These are phyloP conservation scores for Aechmea fasciata DNA, from an alignment of 176 grass and related monocot species.

Conservation along the genomic window DNA sequence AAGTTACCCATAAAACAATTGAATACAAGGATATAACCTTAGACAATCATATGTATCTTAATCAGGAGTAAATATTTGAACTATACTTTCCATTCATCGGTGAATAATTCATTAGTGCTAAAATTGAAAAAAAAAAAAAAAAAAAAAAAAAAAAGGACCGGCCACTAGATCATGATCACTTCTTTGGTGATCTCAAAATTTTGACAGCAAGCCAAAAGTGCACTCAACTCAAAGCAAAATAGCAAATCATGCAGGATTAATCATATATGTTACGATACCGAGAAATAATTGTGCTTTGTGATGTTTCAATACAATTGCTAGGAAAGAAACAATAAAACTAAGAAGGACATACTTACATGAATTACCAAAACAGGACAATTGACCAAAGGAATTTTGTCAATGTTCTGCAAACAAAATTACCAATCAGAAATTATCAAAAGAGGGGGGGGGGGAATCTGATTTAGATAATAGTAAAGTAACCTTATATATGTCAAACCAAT, in stretches of 20 bases:
- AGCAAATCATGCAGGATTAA: background rate
- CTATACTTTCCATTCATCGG: too few species aligned
- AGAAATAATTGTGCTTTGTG: background rate
- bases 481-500: slow-evolving; percentile 99
- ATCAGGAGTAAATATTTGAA: too few species aligned
- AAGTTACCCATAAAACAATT: too few species aligned
- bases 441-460: slow-evolving; percentile 6
- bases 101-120: background rate
- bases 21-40: too few species aligned
- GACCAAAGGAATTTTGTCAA: slow-evolving; percentile 88
- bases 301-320: background rate
- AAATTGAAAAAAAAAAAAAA: background rate
- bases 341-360: slow-evolving; percentile 64
- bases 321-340: slow-evolving; percentile 5
- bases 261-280: background rate
- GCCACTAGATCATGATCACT: too few species aligned
- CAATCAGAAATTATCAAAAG: slow-evolving; percentile 19
- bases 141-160: too few species aligned
- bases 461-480: slow-evolving; percentile 29
- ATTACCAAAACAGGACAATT: slow-evolving; percentile 89
- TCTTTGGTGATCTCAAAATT: too few species aligned
- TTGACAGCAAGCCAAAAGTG: background rate
- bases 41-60: too few species aligned
- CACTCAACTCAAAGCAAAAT: background rate
- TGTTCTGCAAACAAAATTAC: slow-evolving; percentile 61